Evolutionary conservation across 768 basidiomycete species (phyloP), one percentile per base, ranked within the genome.

Genomic region (Tylopilus sp.): DNA sequence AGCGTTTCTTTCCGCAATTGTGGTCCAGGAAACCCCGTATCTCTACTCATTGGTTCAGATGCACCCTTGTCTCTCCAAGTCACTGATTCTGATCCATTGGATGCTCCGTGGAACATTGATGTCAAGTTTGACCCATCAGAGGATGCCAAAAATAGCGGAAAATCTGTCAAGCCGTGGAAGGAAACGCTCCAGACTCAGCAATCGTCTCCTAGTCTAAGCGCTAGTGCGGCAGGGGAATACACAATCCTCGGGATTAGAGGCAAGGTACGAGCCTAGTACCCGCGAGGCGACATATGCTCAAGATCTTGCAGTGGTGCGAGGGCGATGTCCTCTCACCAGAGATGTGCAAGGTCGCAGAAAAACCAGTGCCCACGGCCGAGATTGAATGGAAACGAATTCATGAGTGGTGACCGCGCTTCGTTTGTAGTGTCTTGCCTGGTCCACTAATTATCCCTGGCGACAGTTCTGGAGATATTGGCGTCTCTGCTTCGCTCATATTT

Each of bases 381-480:
- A 89, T 96, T 54, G 82, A 87, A 70, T 92, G 91, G 84, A 89
- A 85, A 61, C 85, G 85, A 45, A 88, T 95, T 53, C 90, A 93
- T 55, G 92, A 95, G 74, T 94, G 93, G 93, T 91, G 58, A 36
- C 34, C 24, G 38, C 24, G 7, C 52, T 46, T 44, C n/a, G 31
- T 41, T 37, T 49, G 9, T 54, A 54, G 13, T 30, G 37, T 24
- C 41, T 37, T 41, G 49, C 44, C 53, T 19, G 53, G 57, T 25
- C 38, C 25, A 24, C 28, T 54, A 13, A 54, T 50, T 12, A n/a
- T n/a, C n/a, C n/a, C 7, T 46, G 1, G 37, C 34, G 40, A 30
- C 57, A 92, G 89, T 67, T 91, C 91, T 45, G 89, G 91, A 2
- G 95, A 97, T 62, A 93, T 89, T 17, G 95, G 96, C 9, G 90